phyloP scores from a whole-genome alignment of 1,284 basidiomycete species.

The Leccinum proliferum region DNA sequence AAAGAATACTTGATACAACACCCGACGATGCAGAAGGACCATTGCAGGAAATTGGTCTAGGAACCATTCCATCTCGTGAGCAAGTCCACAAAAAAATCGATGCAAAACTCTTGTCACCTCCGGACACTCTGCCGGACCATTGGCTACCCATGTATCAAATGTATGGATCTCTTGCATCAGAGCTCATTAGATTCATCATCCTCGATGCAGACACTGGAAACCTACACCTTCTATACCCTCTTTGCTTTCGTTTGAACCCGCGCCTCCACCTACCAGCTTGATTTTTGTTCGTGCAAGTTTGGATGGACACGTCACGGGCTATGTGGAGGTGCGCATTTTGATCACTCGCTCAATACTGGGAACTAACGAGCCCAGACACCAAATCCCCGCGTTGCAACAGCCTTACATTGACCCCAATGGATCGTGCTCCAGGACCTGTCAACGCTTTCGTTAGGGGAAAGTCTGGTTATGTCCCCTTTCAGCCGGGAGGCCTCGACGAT shows the following conservation, averaged over 20 bases:
- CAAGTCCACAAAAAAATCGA: slow-evolving; percentile 64
- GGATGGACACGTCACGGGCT: slow-evolving; percentile 75
- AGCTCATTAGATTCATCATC: slow-evolving; percentile 18
- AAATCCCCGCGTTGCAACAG: slow-evolving; percentile 46
- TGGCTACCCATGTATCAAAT: slow-evolving; percentile 75
- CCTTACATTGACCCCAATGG: slow-evolving; percentile 80
- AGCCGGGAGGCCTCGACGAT: slow-evolving; percentile 83
- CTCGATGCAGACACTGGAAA: slow-evolving; percentile 61
- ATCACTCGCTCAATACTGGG: background rate
- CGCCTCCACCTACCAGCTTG: slow-evolving; percentile 73
- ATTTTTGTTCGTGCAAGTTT: slow-evolving; percentile 76
- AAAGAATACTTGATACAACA: slow-evolving; percentile 40
- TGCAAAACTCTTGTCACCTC: slow-evolving; percentile 61
- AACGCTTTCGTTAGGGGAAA: slow-evolving; percentile 91
- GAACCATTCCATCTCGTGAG: slow-evolving; percentile 49
- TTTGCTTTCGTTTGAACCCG: slow-evolving; percentile 58
- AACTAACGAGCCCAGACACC: slow-evolving; percentile 37
- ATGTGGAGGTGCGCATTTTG: slow-evolving; percentile 54
- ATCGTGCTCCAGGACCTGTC: slow-evolving; percentile 73
- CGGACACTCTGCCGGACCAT: slow-evolving; percentile 54
- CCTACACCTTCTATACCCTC: slow-evolving; percentile 54
- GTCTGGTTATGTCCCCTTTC: slow-evolving; percentile 87
- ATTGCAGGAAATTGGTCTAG: slow-evolving; percentile 50
- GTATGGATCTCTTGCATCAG: slow-evolving; percentile 38
- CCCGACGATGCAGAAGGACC: slow-evolving; percentile 37